A percentile compares a stretch with the other conserved stretches of the same genome.
Evolutionary conservation across 345 rosid genomes (phyloP).

Genomic region (Hibiscus trionum): DNA sequence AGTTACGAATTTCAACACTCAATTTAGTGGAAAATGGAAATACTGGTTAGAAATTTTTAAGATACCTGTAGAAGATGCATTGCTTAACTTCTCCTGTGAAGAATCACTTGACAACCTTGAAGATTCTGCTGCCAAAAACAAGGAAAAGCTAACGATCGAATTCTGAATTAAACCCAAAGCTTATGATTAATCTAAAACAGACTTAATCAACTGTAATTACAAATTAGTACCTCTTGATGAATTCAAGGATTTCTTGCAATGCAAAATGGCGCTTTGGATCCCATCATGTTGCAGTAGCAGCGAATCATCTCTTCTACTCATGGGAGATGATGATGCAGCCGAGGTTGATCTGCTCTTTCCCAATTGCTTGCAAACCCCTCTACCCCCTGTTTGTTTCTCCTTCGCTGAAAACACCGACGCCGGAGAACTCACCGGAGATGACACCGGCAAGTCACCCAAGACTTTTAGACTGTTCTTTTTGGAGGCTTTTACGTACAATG

Average conservation of each 20-base stretch:
- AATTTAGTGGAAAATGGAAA: neutral
- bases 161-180: neutral
- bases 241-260: slow-evolving; percentile 85
- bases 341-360: slow-evolving; percentile 76
- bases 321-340: slow-evolving; percentile 42
- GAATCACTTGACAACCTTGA: slow-evolving; percentile 36
- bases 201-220: neutral
- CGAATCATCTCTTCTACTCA: slow-evolving; percentile 69
- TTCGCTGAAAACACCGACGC: slow-evolving; percentile 19
- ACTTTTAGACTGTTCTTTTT: slow-evolving; percentile 25
- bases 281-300: slow-evolving; percentile 78
- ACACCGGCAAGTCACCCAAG: slow-evolving; percentile 18
- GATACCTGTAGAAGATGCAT: slow-evolving; percentile 39
- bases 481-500: slow-evolving; percentile 49
- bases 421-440: slow-evolving; percentile 42
- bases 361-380: slow-evolving; percentile 40
- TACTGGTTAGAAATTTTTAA: neutral
- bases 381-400: slow-evolving; percentile 43
- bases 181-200: neutral
- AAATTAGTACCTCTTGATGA: slow-evolving; percentile 37
- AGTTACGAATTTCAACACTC: neutral
- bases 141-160: neutral
- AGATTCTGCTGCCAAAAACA: slow-evolving; percentile 23
- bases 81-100: slow-evolving; percentile 35
- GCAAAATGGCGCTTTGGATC: slow-evolving; percentile 88